Conservation (phyloP, 352 stramenopile species). For the Phytophthora fragariaefolia region DNA sequence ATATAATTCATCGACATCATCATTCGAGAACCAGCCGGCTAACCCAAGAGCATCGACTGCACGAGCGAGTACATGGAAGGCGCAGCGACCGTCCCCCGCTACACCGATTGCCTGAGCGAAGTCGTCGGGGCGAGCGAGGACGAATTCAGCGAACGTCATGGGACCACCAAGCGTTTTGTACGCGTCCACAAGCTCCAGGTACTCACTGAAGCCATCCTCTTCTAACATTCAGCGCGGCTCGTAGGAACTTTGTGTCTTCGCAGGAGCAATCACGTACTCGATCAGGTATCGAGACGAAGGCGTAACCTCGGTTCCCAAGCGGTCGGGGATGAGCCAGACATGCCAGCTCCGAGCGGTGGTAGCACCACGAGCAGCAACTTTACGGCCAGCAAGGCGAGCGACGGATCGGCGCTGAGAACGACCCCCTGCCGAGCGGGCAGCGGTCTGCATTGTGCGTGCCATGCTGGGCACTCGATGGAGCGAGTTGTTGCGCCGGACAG, state of each 20-base stretch:
- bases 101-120: conserved; percentile 2
- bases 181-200: conserved; percentile 1
- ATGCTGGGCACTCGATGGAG: conserved; percentile 6
- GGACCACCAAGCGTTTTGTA: conserved; percentile 2
- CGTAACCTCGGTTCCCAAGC: background rate
- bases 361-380: background rate
- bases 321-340: background rate
- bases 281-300: background rate
- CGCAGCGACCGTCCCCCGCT: background rate
- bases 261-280: background rate
- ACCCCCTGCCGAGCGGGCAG: background rate
- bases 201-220: background rate
- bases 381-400: background rate
- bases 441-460: conserved; percentile 1
- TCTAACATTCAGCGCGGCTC: background rate
- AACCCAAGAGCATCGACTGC: background rate
- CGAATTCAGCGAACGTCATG: background rate
- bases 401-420: background rate
- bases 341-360: background rate
- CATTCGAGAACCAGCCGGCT: background rate
- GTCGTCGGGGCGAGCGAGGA: background rate
- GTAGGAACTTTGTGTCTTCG: background rate
- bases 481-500: conserved; percentile 10
- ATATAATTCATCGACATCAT: background rate
- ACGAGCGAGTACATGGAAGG: background rate